Evolutionary conservation across 306 rosid species (phyloP), one percentile per base, ranked within the genome.

Genomic region (Vachellia pachyceras): DNA sequence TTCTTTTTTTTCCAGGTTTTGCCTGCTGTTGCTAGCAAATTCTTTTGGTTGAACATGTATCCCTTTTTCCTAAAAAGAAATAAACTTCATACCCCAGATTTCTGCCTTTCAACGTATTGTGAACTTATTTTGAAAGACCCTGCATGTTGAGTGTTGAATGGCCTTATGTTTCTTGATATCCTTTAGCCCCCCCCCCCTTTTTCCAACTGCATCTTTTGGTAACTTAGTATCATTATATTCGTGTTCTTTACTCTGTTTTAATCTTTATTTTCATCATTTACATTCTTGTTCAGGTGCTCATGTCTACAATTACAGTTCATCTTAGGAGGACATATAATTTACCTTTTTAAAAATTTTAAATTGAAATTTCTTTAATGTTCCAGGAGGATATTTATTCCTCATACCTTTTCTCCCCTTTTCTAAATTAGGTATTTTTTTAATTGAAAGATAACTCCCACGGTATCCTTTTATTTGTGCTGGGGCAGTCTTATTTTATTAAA

Each of bases 71-170:
- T 7, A 15, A 15, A 49, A n/a, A 15, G 55, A 49, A 49, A 49
- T 49, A 17, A 49, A 14, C 2, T 33, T 22, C 54, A 52, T 73
- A 15, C 18, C 9, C 20, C 71, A 22, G 20, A 39, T 52, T 46
- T 44, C 20, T 20, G 0, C 75, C 11, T 2, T 14, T 25, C 45
- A 7, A 36, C 13, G 20, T 46, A 46, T 45, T 7, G 23, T 23
- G 35, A 54, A 50, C 17, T 54, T 74, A 42, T 72, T 5, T 23
- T 60, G 68, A 58, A 39, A n/a, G 17, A 47, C 57, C 8, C 1
- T 70, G 25, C 67, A 33, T 70, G 60, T 76, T 71, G 65, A 60
- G 44, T 69, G 46, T 65, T 65, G 44, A 23, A 45, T 67, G 54
- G 50, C 39, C 55, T 7, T 10, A 13, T n/a, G n/a, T n/a, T n/a